Evolutionary conservation across 83 land plant genomes (phyloP), one percentile per base, ranked within the genome.

Genomic region (Thuja plicata): DNA sequence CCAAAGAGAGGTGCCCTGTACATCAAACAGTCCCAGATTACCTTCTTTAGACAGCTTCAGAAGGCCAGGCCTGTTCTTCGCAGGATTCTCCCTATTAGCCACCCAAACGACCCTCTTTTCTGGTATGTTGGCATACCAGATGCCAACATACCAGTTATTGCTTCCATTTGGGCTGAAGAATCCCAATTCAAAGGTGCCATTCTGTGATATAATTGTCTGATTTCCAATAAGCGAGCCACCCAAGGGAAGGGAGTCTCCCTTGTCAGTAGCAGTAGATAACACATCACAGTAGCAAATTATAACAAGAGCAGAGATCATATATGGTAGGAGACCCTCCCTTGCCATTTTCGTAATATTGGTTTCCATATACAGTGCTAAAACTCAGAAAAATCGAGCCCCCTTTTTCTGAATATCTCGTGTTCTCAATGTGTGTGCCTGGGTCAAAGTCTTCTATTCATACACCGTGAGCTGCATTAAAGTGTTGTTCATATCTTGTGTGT

Each of bases 81-180:
- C 17, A 0, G 89, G 89, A 10, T 10, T 35, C 27, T 87, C 77
- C 30, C 91, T 89, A 85, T 90, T 90, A 73, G 91, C 91, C 15
- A 90, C 91, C 91, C 91, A 91, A 11, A 86, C 50, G 30, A 86
- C 62, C 6, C 52, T 77, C 16, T 41, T 30, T 5, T 21, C 50
- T 8, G 85, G 43, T 57, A 54, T 73, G 8, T 57, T 81, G 43
- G 70, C 60, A 90, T 90, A 88, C 92, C 93, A 93, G 30, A 92
- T 89, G 12, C 92, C 93, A 9, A 93, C 2, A 88, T 92, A 93
- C 88, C 79, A 87, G 50, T 85, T 89, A 17, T 90, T 83, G 54
- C 87, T 87, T 80, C 43, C 91, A 90, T 74, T 91, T 34, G 71
- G 90, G 1, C 78, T 76, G 92, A 90, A 92, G 86, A 91, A 92